Conservation (phyloP, 164 flowering plant species). For the Liquidambar formosana region DNA sequence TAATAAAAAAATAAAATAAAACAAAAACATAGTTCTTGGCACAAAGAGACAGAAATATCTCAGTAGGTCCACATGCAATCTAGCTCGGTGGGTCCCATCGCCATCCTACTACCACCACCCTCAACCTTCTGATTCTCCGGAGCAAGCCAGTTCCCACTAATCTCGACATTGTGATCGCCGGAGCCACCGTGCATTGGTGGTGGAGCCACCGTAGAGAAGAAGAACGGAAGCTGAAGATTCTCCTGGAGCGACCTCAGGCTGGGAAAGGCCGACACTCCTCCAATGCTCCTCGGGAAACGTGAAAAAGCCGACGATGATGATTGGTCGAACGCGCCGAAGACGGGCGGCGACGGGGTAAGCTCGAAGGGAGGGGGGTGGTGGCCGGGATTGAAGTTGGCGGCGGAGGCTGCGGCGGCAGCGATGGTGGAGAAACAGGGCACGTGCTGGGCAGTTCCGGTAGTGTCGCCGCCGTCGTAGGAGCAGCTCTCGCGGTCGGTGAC, state of each 20-base stretch:
- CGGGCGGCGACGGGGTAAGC: constrained; percentile 11
- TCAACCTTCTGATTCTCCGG: constrained; percentile 31
- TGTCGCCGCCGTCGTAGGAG: constrained; percentile 43
- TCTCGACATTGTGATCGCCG: constrained; percentile 3
- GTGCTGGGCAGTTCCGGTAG: constrained; percentile 52
- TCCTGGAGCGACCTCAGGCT: constrained; percentile 72
- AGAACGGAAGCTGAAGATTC: constrained; percentile 67
- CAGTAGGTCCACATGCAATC: constrained; percentile 83
- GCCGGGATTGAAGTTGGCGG: constrained; percentile 8
- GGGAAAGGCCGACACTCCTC: constrained; percentile 42
- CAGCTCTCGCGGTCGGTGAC: constrained; percentile 38
- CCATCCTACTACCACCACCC: constrained; percentile 16
- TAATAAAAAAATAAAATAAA: too few relatives aligned
- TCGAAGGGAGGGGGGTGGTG: constrained; percentile 13
- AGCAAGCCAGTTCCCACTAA: constrained; percentile 27
- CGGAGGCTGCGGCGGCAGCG: constrained; percentile 21
- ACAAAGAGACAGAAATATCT: too few relatives aligned
- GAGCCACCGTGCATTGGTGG: constrained; percentile 8
- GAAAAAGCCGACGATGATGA: background rate
- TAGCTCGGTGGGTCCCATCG: constrained; percentile 50
- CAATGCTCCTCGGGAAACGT: constrained; percentile 10
- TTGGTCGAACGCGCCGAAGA: constrained; percentile 8
- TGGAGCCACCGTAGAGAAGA: constrained; percentile 31
- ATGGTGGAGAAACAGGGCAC: constrained; percentile 99
- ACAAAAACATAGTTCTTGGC: too few relatives aligned